phyloP scores from a whole-genome alignment of 2,329 filamentous ascomycete genomes.

The Trichothecium roseum region DNA sequence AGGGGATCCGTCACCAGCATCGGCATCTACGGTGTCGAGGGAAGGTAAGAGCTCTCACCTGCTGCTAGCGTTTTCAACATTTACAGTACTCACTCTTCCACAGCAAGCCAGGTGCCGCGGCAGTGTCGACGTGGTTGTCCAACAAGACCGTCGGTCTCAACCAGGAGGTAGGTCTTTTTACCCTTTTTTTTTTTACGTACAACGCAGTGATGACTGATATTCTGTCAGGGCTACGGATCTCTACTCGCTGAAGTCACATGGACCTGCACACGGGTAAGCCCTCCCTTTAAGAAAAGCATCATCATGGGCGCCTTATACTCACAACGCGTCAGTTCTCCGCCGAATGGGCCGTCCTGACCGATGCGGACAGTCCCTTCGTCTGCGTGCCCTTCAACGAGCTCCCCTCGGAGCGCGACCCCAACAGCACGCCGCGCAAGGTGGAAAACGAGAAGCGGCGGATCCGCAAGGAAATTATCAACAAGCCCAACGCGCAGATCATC shows the following conservation, averaged over 20 bases:
- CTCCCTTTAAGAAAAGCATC: background rate
- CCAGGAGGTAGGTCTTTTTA: constrained; percentile 6
- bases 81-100: background rate
- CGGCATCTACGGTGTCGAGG: constrained; percentile 33
- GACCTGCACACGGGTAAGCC: constrained; percentile 27
- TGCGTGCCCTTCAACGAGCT: constrained; percentile 33
- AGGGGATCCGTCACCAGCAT: constrained; percentile 27
- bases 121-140: constrained; percentile 32
- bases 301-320: background rate
- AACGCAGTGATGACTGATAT: no score
- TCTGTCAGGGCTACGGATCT: constrained; percentile 26
- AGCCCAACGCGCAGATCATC: constrained; percentile 24
- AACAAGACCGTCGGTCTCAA: constrained; percentile 31
- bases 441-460: constrained; percentile 28
- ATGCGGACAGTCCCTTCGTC: constrained; percentile 21
- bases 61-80: no score
- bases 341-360: constrained; percentile 27
- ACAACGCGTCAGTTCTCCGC: constrained; percentile 20
- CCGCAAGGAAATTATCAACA: constrained; percentile 23
- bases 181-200: background rate
- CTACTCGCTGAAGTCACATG: constrained; percentile 32
- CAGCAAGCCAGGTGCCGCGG: constrained; percentile 34
- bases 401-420: constrained; percentile 17
- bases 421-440: constrained; percentile 14
- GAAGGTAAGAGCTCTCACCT: constrained; percentile 24